Evolutionary conservation across 2,329 filamentous ascomycete species (phyloP).

Genomic region (Sclerotinia spermophila): DNA sequence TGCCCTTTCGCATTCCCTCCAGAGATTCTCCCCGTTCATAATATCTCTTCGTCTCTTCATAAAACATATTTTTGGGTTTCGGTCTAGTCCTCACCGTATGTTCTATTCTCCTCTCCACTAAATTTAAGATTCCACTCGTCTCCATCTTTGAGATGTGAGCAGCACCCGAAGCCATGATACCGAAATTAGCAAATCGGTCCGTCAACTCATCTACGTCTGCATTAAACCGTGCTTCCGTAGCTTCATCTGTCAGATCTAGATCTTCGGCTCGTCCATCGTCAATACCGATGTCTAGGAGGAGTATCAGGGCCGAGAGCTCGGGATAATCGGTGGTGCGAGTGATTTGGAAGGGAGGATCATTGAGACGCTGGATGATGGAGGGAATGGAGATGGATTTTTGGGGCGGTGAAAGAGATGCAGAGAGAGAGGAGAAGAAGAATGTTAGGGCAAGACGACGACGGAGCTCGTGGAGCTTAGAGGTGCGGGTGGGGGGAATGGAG

Average conservation of each 20-base stretch:
- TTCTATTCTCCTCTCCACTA: constrained; percentile 68
- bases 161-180: constrained; percentile 72
- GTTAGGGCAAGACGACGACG: constrained; percentile 63
- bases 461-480: constrained; percentile 53
- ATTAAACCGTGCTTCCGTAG: constrained; percentile 59
- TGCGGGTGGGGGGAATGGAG: constrained; percentile 52
- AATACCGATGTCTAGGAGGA: constrained; percentile 71
- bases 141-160: constrained; percentile 69
- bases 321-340: constrained; percentile 61
- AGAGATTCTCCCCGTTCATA: constrained; percentile 39
- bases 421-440: constrained; percentile 54
- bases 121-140: constrained; percentile 71
- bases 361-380: constrained; percentile 47
- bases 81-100: constrained; percentile 63
- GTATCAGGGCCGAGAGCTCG: constrained; percentile 60
- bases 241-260: constrained; percentile 35
- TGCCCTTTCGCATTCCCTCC: constrained; percentile 31
- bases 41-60: constrained; percentile 26
- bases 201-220: constrained; percentile 64
- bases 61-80: constrained; percentile 67
- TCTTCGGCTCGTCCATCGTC: constrained; percentile 53
- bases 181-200: constrained; percentile 53
- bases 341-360: constrained; percentile 49
- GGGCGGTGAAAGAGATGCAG: constrained; percentile 42
- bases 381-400: constrained; percentile 41